phyloP scores from a whole-genome alignment of 108 stramenopile genomes.

The Nannochloropsis oceanica region DNA sequence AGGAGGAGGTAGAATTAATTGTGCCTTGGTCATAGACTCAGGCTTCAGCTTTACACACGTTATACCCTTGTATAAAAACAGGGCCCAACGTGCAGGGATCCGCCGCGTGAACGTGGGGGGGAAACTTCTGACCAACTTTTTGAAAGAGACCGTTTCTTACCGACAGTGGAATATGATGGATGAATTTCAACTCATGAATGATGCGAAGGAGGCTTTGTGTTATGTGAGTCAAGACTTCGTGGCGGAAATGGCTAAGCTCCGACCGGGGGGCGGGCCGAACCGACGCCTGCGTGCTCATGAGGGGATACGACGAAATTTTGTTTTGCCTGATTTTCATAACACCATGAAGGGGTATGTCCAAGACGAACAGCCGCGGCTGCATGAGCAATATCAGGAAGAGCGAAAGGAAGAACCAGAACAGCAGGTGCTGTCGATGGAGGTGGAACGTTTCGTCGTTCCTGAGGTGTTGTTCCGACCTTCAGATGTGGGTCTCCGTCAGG shows the following conservation, averaged over 20 bases:
- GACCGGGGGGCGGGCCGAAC: background rate
- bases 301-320: slow-evolving; percentile 61
- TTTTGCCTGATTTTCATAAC: slow-evolving; percentile 71
- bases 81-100: slow-evolving; percentile 10
- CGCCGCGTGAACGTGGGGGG: slow-evolving; percentile 73
- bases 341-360: slow-evolving; percentile 47
- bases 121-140: slow-evolving; percentile 70
- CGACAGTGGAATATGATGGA: slow-evolving; percentile 94
- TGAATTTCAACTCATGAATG: slow-evolving; percentile 65
- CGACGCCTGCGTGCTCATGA: background rate
- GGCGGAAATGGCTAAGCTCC: slow-evolving; percentile 42
- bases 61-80: slow-evolving; percentile 50
- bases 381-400: slow-evolving; percentile 48
- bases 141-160: slow-evolving; percentile 75
- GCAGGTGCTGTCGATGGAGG: slow-evolving; percentile 56
- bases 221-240: slow-evolving; percentile 57
- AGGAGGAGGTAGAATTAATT: slow-evolving; percentile 1
- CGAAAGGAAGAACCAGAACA: slow-evolving; percentile 48
- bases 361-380: slow-evolving; percentile 33
- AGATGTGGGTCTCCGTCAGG: slow-evolving; percentile 67
- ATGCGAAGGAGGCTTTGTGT: slow-evolving; percentile 29
- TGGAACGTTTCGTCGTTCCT: slow-evolving; percentile 76
- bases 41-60: slow-evolving; percentile 75
- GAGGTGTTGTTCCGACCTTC: slow-evolving; percentile 79
- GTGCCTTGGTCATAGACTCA: slow-evolving; percentile 61